These are phyloP conservation scores for Oenanthe sinensis DNA, from an alignment of 129 eudicot genomes.

Conservation along the genomic window DNA sequence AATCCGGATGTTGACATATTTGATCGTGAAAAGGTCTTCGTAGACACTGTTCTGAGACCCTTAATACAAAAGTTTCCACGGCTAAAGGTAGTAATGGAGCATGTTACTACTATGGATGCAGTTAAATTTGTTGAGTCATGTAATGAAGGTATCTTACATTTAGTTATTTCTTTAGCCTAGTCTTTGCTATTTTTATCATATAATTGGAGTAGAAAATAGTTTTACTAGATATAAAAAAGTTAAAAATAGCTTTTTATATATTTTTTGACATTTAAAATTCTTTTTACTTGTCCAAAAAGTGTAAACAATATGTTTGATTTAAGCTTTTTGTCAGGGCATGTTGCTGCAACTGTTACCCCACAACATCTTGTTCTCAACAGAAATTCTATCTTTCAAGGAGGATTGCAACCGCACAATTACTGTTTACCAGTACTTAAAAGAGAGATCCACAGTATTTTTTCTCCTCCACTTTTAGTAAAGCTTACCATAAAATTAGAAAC, in stretches of 20 bases:
- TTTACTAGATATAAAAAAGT: no score
- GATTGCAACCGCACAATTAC: slow-evolving; percentile 86
- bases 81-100: slow-evolving; percentile 95
- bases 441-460: slow-evolving; percentile 62
- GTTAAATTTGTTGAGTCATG: slow-evolving; percentile 80
- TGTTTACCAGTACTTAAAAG: slow-evolving; percentile 98
- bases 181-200: background rate
- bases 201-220: background rate
- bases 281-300: background rate
- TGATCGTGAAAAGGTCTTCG: slow-evolving; percentile 87
- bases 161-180: background rate
- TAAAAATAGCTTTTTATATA: background rate
- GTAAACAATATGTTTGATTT: slow-evolving; percentile 10
- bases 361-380: slow-evolving; percentile 89
- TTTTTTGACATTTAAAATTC: background rate
- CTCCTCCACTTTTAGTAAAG: background rate
- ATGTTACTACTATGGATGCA: slow-evolving; percentile 87
- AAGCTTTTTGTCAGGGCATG: slow-evolving; percentile 38
- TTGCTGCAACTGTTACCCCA: slow-evolving; percentile 96
- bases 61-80: slow-evolving; percentile 61
- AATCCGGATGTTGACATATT: slow-evolving; percentile 71
- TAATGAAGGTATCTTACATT: slow-evolving; percentile 44
- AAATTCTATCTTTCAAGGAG: slow-evolving; percentile 94
- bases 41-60: slow-evolving; percentile 74
- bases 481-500: background rate